Percentiles rank a stretch among this genome's conserved stretches.
These are phyloP conservation scores for Artemisia tridentata DNA, from an alignment of 129 eudicot species.

Conservation along the genomic window DNA sequence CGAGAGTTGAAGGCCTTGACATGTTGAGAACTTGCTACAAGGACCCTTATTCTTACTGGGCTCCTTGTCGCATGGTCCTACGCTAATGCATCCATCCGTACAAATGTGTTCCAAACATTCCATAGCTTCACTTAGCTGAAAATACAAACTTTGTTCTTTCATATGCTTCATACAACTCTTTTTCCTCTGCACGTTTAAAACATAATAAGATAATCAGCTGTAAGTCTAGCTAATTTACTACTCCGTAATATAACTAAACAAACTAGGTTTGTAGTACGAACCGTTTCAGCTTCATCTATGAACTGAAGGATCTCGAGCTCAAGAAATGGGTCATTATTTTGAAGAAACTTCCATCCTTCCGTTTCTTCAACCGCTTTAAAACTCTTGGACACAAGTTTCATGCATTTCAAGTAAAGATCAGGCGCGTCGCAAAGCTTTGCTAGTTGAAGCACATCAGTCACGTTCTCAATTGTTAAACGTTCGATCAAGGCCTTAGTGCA, in stretches of 20 bases:
- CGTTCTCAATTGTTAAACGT: conserved; percentile 60
- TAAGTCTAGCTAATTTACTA: background rate
- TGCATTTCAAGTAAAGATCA: conserved; percentile 74
- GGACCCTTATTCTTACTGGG: conserved; percentile 56
- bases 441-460: conserved; percentile 79
- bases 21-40: conserved; percentile 69
- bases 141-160: conserved; percentile 65
- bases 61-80: conserved; percentile 69
- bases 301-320: conserved; percentile 87
- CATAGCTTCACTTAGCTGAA: conserved; percentile 89
- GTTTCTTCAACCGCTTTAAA: conserved; percentile 71
- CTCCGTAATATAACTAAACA: background rate
- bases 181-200: conserved; percentile 51
- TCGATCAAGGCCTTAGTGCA: conserved; percentile 65
- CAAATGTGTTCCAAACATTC: conserved; percentile 92
- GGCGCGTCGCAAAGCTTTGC: conserved; percentile 92
- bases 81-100: conserved; percentile 84
- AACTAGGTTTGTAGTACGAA: conserved; percentile 3
- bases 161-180: conserved; percentile 57
- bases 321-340: conserved; percentile 67
- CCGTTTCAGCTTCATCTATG: conserved; percentile 85
- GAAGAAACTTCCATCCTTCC: conserved; percentile 91
- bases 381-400: conserved; percentile 53
- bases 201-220: background rate
- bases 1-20: conserved; percentile 72